Evolutionary conservation across 257 asterid species (phyloP).

Genomic region (Eustoma russellianum): DNA sequence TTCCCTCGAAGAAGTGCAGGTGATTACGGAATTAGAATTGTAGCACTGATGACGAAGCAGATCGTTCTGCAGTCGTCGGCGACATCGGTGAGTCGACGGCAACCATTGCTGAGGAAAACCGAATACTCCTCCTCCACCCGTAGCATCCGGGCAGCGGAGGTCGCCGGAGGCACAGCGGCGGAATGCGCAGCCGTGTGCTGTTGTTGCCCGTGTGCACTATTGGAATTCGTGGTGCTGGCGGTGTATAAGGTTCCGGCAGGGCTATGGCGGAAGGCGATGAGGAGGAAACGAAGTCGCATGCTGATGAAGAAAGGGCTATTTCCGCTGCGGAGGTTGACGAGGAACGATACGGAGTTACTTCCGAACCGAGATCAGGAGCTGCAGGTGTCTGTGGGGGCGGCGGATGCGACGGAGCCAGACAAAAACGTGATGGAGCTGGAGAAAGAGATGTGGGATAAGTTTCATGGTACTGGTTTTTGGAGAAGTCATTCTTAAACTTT

Average conservation of each 20-base stretch:
- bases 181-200: slow-evolving; percentile 85
- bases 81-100: slow-evolving; percentile 27
- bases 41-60: slow-evolving; percentile 28
- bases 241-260: slow-evolving; percentile 67
- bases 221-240: slow-evolving; percentile 48
- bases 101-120: slow-evolving; percentile 27
- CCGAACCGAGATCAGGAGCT: slow-evolving; percentile 16
- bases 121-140: slow-evolving; percentile 27
- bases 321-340: slow-evolving; percentile 26
- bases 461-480: slow-evolving; percentile 70
- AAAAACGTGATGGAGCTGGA: slow-evolving; percentile 52
- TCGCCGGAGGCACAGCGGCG: slow-evolving; percentile 74
- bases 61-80: slow-evolving; percentile 25
- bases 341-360: slow-evolving; percentile 28
- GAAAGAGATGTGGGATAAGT: slow-evolving; percentile 65
- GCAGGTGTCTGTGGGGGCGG: slow-evolving; percentile 20
- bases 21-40: too few relatives aligned
- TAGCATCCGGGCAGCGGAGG: slow-evolving; percentile 42
- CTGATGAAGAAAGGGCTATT: slow-evolving; percentile 14
- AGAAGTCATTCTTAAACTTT: slow-evolving; percentile 66
- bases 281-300: slow-evolving; percentile 46
- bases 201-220: slow-evolving; percentile 73
- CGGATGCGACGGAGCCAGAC: slow-evolving; percentile 18
- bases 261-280: slow-evolving; percentile 51
- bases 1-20: too few relatives aligned